Conservation (phyloP, 2,329 filamentous ascomycete species). For the Trichothecium sympodiale region DNA sequence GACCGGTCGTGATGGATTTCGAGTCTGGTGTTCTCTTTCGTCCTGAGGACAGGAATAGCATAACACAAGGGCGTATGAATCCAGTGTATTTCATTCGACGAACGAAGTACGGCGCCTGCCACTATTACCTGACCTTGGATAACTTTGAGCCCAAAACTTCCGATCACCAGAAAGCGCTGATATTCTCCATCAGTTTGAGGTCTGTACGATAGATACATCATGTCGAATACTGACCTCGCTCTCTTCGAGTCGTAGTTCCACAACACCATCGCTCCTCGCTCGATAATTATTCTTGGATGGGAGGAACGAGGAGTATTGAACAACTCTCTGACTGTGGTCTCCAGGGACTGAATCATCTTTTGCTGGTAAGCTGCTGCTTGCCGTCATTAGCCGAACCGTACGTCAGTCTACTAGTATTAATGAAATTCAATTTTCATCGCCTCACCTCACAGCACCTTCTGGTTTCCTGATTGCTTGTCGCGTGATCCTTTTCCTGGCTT, state of each 20-base stretch:
- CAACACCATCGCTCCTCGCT: slow-evolving; percentile 23
- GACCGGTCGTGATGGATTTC: slow-evolving; percentile 45
- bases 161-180: slow-evolving; percentile 52
- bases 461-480: no score
- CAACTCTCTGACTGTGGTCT: slow-evolving; percentile 3
- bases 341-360: no score
- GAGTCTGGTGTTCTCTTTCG: slow-evolving; percentile 34
- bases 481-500: no score
- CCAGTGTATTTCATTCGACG: slow-evolving; percentile 36
- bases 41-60: slow-evolving; percentile 56
- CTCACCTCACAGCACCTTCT: no score
- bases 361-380: no score
- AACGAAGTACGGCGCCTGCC: slow-evolving; percentile 49
- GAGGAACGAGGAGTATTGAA: slow-evolving; percentile 34
- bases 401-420: no score
- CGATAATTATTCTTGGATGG: slow-evolving; percentile 32
- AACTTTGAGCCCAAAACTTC: slow-evolving; percentile 56
- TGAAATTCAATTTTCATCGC: no score
- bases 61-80: slow-evolving; percentile 59
- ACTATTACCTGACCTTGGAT: slow-evolving; percentile 51
- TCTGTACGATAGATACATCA: background rate
- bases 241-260: slow-evolving; percentile 32
- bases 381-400: no score
- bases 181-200: slow-evolving; percentile 5
- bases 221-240: slow-evolving; percentile 31